Evolutionary conservation across 2,329 filamentous ascomycete genomes (phyloP), one percentile per base, ranked within the genome.

Genomic region (Coleophoma crateriformis): DNA sequence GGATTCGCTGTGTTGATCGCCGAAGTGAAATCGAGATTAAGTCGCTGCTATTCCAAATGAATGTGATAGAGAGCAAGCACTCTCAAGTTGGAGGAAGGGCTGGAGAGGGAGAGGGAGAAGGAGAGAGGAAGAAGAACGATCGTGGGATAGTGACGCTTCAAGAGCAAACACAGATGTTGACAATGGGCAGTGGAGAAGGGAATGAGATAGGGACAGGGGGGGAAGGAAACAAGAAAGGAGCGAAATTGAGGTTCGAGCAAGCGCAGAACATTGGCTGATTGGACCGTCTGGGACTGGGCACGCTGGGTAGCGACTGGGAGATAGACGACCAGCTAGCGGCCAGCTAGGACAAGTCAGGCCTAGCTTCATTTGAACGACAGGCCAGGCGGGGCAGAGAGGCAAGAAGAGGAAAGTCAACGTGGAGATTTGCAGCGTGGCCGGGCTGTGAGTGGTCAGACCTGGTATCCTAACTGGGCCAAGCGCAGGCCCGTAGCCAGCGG

Each of bases 1-100:
- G 33, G 35, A 45, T 34, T 15, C 46, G 38, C 20, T 50, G 54
- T 46, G 42, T 38, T 15, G 19, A 46, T 45, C 37, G 32, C 33
- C 37, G 27, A 49, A 37, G 46, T 49, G 47, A 55, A 48, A 45
- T 47, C 46, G 50, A 27, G 27, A 55, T 50, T 54, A 54, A 51
- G 48, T 53, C 53, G 59, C 58, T 58, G 55, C 27, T 27, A 27
- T 64, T 66, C 63, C 62, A 66, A 66, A 66, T 53, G 64, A 66
- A 62, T 65, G 64, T 66, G 63, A 58, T 62, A 61, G 63, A 66
- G 63, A 62, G 61, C 52, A 58, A 46, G 55, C 54, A 59, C 58
- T 61, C 62, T 64, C 61, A 58, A 51, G 62, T 61, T 63, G 63
- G 55, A 59, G 52, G 62, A 60, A 64, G 62, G 60, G 57, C 54